These are phyloP conservation scores for Aspergillus steynii DNA, from an alignment of 495 filamentous ascomycete genomes.

Conservation along the genomic window DNA sequence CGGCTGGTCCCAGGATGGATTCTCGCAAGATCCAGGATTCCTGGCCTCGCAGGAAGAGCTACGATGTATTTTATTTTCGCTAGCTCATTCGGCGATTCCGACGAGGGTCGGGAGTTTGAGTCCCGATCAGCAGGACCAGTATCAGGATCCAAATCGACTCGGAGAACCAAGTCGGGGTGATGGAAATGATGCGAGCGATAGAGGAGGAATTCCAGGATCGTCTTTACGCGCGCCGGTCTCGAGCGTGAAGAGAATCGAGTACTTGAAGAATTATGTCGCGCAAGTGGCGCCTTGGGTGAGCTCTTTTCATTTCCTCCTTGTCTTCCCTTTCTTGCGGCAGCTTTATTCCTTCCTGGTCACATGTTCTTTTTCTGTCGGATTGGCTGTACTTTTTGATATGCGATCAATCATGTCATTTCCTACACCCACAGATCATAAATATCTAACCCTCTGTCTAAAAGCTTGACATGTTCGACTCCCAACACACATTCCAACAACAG, in stretches of 20 bases:
- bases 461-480: conserved; percentile 54
- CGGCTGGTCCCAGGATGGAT: conserved; percentile 37
- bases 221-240: conserved; percentile 20
- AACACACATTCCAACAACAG: conserved; percentile 42
- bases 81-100: conserved; percentile 36
- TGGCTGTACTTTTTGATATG: too few species aligned
- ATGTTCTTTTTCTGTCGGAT: too few species aligned
- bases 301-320: not conserved
- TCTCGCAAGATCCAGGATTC: conserved; percentile 38
- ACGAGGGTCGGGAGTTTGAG: conserved; percentile 18
- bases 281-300: conserved; percentile 46
- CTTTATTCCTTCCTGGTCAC: not conserved
- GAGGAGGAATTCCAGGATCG: too few species aligned
- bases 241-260: conserved; percentile 30
- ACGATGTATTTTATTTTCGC: conserved; percentile 36
- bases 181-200: too few species aligned
- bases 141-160: too few species aligned
- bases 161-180: too few species aligned
- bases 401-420: not conserved
- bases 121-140: not conserved
- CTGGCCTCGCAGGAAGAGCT: conserved; percentile 42
- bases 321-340: not conserved
- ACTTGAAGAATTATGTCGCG: conserved; percentile 47
- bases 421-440: not conserved
- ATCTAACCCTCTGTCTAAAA: conserved; percentile 12